Evolutionary conservation across 2,329 filamentous ascomycete genomes (phyloP).

Genomic region (Helotiales sp.): DNA sequence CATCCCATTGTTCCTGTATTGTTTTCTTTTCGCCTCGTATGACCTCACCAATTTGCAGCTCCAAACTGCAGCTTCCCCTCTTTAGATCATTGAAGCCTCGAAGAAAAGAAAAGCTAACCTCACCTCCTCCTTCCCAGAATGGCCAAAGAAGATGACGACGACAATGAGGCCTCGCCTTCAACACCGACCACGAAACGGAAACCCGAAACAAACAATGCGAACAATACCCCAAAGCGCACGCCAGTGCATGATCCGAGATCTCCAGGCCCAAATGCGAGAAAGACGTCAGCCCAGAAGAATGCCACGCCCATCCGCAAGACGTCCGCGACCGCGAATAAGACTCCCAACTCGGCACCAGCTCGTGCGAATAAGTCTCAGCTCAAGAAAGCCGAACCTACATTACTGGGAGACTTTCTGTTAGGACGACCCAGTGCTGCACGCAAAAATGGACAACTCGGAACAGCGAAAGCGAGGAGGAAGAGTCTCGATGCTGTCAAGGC

Average conservation of each 20-base stretch:
- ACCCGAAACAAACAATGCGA: neutral
- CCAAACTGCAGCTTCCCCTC: neutral
- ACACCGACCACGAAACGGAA: conserved; percentile 5
- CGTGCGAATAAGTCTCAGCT: conserved; percentile 16
- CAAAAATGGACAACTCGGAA: conserved; percentile 34
- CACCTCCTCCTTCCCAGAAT: neutral
- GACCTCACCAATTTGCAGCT: neutral
- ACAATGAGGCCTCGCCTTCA: neutral
- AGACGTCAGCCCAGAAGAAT: conserved; percentile 17
- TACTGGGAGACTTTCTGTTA: conserved; percentile 58
- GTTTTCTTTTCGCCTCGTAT: neutral
- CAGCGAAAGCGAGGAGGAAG: conserved; percentile 46
- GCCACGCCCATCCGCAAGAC: neutral
- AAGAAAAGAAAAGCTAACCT: neutral
- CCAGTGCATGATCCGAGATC: conserved; percentile 9
- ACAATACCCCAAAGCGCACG: conserved; percentile 5
- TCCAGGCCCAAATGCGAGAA: conserved; percentile 21
- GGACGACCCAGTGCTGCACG: conserved; percentile 58
- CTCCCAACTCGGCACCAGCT: conserved; percentile 30
- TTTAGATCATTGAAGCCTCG: neutral
- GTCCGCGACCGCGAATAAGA: conserved; percentile 15
- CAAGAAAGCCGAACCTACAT: conserved; percentile 43
- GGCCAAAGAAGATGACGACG: conserved; percentile 1
- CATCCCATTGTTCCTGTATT: neutral
- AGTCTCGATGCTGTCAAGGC: conserved; percentile 60